Evolutionary conservation across 768 basidiomycete species (phyloP), one percentile per base, ranked within the genome.

Genomic region (Mycena leptocephala): DNA sequence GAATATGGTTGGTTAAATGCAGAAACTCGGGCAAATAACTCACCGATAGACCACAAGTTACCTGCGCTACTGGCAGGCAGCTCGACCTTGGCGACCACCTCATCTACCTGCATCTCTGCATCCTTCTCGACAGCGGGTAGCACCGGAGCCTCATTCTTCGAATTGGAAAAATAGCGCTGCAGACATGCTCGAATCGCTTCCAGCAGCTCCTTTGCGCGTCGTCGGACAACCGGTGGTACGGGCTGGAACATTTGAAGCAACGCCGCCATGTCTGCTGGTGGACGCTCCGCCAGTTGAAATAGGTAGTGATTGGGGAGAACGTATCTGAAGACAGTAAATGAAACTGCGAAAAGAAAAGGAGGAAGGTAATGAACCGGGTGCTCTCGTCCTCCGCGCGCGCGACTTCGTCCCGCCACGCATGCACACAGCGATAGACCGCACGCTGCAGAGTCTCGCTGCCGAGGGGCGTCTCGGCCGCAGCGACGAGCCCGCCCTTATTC

Each of bases 331-430:
- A 61, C 79, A 24, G 73, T 33, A 37, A 68, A 28, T 35, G 11
- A 8, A 51, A 4, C 16, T 28, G 28, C 7, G 28, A 14, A 51
- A 64, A 35, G 14, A 41, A 43, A 75, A 68, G 14, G 37, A 39
- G 68, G 39, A 20, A 53, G 20, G 18, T 4, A n/a, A 85, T 91
- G 56, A 82, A 97, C 93, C 94, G 87, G 11, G 91, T 90, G 80
- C 95, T 95, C 84, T 98, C 97, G 82, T 99, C 97, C 79, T 96
- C 95, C 70, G 93, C 92, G 63, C 96, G 88, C 2, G 96, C 95
- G 1, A 93, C 85, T 14, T 82, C 80, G 83, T 99, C 97, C 73
- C 97, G 88, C 97, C 97, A 99, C 39, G 86, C 87, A 83, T 97
- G 96, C 16, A 98, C 87, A 3, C 88, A 87, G 72, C 87, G 91